Percentiles rank a stretch among this genome's conserved stretches.
phyloP scores from a whole-genome alignment of 2,329 filamentous ascomycete species.

The Diaporthe sp. region DNA sequence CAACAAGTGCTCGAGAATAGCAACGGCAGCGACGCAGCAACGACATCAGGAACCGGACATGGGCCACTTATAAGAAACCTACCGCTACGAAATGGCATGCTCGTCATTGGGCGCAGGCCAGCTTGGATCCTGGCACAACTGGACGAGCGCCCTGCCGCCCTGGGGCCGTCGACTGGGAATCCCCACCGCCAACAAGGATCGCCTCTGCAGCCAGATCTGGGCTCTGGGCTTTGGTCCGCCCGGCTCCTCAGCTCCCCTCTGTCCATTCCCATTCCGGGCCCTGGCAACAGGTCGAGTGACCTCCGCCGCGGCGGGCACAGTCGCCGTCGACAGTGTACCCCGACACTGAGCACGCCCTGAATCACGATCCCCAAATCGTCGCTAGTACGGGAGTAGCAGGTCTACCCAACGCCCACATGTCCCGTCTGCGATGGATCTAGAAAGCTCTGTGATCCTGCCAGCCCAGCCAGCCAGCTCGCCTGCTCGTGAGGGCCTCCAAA shows the following conservation, averaged over 20 bases:
- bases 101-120: constrained; percentile 38
- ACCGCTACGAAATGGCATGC: constrained; percentile 32
- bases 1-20: constrained; percentile 20
- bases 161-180: constrained; percentile 14
- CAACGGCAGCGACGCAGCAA: constrained; percentile 24
- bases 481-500: constrained; percentile 8
- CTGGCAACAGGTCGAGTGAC: constrained; percentile 35
- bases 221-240: constrained; percentile 1
- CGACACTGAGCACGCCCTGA: neutral
- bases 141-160: constrained; percentile 16
- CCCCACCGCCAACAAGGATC: constrained; percentile 34
- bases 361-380: constrained; percentile 32
- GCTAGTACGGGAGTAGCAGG: constrained; percentile 20
- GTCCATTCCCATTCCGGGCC: constrained; percentile 15
- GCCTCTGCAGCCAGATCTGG: constrained; percentile 30
- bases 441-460: constrained; percentile 11
- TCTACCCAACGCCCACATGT: constrained; percentile 4
- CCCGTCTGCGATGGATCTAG: constrained; percentile 2
- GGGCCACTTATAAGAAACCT: constrained; percentile 30
- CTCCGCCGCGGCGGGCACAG: constrained; percentile 1
- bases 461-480: neutral
- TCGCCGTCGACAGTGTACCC: constrained; percentile 12
- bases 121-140: constrained; percentile 29
- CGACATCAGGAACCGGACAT: constrained; percentile 18
- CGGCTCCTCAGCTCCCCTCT: neutral